Evolutionary conservation across 2,329 filamentous ascomycete genomes (phyloP).

Genomic region (Didymellaceae sp.): DNA sequence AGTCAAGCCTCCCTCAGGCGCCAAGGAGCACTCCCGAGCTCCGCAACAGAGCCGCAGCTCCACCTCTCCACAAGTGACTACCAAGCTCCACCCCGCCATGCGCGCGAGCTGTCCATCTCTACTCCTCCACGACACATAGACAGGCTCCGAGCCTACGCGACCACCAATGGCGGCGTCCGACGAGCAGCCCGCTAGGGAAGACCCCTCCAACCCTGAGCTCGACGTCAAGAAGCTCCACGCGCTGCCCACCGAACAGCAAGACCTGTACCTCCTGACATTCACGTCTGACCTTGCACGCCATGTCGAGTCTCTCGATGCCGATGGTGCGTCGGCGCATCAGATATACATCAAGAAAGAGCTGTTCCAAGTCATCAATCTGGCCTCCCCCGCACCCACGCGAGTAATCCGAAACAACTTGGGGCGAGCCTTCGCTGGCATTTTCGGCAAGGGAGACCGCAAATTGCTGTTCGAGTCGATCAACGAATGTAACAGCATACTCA

Average conservation of each 20-base stretch:
- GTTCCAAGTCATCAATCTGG: constrained; percentile 86
- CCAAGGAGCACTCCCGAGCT: constrained; percentile 40
- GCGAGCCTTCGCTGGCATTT: constrained; percentile 80
- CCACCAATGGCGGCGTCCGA: constrained; percentile 38
- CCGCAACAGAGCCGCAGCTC: constrained; percentile 22
- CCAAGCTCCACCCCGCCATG: constrained; percentile 30
- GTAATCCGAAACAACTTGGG: constrained; percentile 91
- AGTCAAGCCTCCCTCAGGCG: constrained; percentile 25
- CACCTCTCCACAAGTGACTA: constrained; percentile 27
- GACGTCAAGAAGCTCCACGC: constrained; percentile 88
- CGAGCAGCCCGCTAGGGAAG: constrained; percentile 40
- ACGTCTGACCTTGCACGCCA: constrained; percentile 82
- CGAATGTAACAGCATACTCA: constrained; percentile 77
- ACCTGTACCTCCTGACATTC: constrained; percentile 90
- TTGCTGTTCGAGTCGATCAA: constrained; percentile 94
- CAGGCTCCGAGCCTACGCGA: constrained; percentile 17
- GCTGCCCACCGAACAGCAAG: constrained; percentile 91
- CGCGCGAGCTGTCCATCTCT: constrained; percentile 20
- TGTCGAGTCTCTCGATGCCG: constrained; percentile 73
- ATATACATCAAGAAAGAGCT: constrained; percentile 92
- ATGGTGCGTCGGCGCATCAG: constrained; percentile 87
- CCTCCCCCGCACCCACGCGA: constrained; percentile 80
- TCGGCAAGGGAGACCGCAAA: constrained; percentile 86
- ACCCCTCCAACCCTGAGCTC: constrained; percentile 72
- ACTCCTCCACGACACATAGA: constrained; percentile 12